Conservation (phyloP, 2,329 filamentous ascomycete genomes). For the Thelonectria olida region DNA sequence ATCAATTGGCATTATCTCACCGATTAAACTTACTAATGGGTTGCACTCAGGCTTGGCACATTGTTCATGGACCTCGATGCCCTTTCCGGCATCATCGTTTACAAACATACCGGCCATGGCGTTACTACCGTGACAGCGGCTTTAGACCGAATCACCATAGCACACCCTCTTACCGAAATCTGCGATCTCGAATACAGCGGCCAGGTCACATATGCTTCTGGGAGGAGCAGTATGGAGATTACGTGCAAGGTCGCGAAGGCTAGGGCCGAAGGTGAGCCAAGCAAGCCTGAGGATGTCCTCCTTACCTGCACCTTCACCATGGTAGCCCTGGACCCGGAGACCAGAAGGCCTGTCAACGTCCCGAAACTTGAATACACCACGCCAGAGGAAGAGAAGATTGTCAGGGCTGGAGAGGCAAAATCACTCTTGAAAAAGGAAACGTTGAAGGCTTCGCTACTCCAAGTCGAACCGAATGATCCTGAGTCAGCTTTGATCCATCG, state of each 20-base stretch:
- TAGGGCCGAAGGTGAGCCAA: constrained; percentile 64
- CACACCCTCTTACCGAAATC: constrained; percentile 78
- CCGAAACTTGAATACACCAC: constrained; percentile 38
- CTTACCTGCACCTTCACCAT: constrained; percentile 52
- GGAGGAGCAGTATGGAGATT: constrained; percentile 77
- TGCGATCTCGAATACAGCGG: constrained; percentile 79
- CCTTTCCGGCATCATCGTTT: constrained; percentile 78
- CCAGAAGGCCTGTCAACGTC: constrained; percentile 40
- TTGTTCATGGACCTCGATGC: constrained; percentile 85
- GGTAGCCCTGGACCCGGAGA: constrained; percentile 41
- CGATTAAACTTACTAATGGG: neutral
- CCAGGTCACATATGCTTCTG: constrained; percentile 73
- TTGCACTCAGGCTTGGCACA: constrained; percentile 63
- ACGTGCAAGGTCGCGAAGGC: constrained; percentile 78
- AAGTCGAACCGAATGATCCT: constrained; percentile 40
- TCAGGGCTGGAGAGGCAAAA: constrained; percentile 39
- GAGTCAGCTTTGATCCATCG: constrained; percentile 43
- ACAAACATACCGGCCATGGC: constrained; percentile 71
- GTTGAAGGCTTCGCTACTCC: constrained; percentile 36
- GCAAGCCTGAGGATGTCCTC: constrained; percentile 54
- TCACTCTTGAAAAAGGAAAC: constrained; percentile 38
- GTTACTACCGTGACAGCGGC: constrained; percentile 60
- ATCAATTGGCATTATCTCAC: too few relatives aligned
- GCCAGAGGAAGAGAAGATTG: constrained; percentile 40
- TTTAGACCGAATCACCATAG: constrained; percentile 63